Percentiles rank a stretch among this genome's conserved stretches.
These are phyloP conservation scores for Apocynum venetum DNA, from an alignment of 257 asterid species.

Conservation along the genomic window DNA sequence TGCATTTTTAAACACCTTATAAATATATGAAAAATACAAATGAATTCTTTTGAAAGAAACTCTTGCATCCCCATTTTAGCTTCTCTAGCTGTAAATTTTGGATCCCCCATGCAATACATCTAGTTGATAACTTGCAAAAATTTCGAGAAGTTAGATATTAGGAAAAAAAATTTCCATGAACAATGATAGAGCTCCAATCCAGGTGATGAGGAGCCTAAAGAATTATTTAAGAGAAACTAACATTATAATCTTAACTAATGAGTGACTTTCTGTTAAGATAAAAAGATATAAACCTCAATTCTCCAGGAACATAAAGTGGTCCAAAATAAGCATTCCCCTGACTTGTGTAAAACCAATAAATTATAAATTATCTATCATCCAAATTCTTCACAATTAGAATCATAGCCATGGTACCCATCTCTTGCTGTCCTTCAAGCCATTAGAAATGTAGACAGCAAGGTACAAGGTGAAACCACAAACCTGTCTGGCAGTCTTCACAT, in stretches of 20 bases:
- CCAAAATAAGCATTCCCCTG: not conserved
- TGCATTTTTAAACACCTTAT: not conserved
- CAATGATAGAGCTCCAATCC: not conserved
- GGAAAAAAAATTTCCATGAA: not conserved
- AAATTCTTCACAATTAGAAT: not conserved
- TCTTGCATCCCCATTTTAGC: not conserved
- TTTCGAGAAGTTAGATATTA: not conserved
- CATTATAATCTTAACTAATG: not conserved
- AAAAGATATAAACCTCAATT: not conserved
- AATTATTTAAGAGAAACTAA: not conserved
- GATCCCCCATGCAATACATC: not conserved
- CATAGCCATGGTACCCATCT: not conserved
- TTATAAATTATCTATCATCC: not conserved
- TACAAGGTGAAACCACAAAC: conserved; percentile 24
- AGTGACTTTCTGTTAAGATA: not conserved
- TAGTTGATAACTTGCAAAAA: not conserved
- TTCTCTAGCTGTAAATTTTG: not conserved
- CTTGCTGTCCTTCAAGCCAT: not conserved
- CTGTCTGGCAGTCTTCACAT: conserved; percentile 35
- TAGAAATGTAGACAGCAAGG: not conserved
- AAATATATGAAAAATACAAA: not conserved
- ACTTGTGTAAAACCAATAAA: not conserved
- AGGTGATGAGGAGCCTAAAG: not conserved
- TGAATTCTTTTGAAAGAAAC: not conserved
- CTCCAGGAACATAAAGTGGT: not conserved